phyloP scores from a whole-genome alignment of 495 filamentous ascomycete genomes.

The Cercophora sp. region DNA sequence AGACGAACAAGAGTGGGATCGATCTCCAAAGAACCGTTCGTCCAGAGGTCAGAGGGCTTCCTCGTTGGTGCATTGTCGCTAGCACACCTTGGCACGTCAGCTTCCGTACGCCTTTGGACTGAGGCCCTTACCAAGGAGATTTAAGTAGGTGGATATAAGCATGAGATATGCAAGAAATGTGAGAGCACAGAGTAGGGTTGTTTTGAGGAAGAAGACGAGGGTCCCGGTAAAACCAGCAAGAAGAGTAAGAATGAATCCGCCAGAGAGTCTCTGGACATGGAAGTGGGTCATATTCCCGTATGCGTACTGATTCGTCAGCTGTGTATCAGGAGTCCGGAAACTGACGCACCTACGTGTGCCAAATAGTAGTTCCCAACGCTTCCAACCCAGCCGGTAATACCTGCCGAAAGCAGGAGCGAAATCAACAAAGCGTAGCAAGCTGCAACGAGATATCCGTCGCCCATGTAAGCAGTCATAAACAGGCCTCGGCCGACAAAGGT shows the following conservation, averaged over 20 bases:
- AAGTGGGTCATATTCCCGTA: conserved; percentile 31
- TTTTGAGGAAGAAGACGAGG: conserved; percentile 15
- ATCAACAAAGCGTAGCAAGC: conserved; percentile 22
- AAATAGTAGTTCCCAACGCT: conserved; percentile 31
- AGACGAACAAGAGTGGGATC: conserved; percentile 47
- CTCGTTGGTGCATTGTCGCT: conserved; percentile 28
- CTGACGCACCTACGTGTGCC: conserved; percentile 17
- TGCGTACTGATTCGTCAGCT: conserved; percentile 16
- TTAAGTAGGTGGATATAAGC: conserved; percentile 49
- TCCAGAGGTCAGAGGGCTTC: conserved; percentile 25
- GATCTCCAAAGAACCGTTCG: conserved; percentile 37
- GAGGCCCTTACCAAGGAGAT: conserved; percentile 32
- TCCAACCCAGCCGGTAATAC: conserved; percentile 30
- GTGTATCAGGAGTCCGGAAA: not conserved
- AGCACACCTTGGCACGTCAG: conserved; percentile 20
- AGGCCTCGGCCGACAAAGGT: conserved; percentile 25
- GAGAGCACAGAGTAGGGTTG: conserved; percentile 31
- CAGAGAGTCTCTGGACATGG: conserved; percentile 26
- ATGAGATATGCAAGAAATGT: conserved; percentile 50
- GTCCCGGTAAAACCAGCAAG: conserved; percentile 15
- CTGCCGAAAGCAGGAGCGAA: conserved; percentile 23
- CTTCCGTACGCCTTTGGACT: not conserved
- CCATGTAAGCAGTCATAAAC: conserved; percentile 31
- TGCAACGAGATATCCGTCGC: conserved; percentile 15
- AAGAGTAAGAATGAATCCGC: conserved; percentile 22